Base-by-base conservation (phyloP, 495 filamentous ascomycete genomes). In the Xylaria telfairii region DNA sequence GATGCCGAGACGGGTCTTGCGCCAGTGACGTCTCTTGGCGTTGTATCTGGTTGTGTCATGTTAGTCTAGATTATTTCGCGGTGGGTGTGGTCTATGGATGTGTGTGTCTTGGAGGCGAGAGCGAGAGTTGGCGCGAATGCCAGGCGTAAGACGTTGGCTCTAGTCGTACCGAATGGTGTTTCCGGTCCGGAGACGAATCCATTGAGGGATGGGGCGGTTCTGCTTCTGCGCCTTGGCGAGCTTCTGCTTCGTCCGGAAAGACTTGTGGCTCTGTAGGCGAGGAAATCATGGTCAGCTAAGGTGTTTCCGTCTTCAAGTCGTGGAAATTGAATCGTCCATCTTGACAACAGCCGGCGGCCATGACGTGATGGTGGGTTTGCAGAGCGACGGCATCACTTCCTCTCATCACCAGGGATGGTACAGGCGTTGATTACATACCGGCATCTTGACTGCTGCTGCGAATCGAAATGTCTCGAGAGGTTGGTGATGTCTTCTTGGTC, bases 221-320 rank as follows among this genome's bases (percentile, higher is more conserved):
- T 97, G 94, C 88, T 96, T 97, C 89, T 97, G 94, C 81, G 96
- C 96, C 89, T 94, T 97, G 81, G 96, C 96, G 88, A 99, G 96
- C 96, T 99, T 99, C 85, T 96, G 92, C 95, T 99, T 99, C 85
- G 93, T 96, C 83, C 93, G 92, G 93, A 98, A 98, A 81, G 94
- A 93, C 90, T 98, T 98, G 88, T 99, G 93, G 90, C 91, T 93
- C 94, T 97, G 83, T 83, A 72, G 71, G 62, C 70, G 66, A 30
- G 24, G 46, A 62, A 44, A 63, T 9, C 13, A 72, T 51, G 19
- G 69, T 77, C 72, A 77, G 74, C 49, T 65, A 3, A 47, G 17
- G 30, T 57, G 68, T 70, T 51, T 46, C 60, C 5, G 34, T 13
- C 21, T 30, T 21, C 42, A 32, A 32, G 9, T 61, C 41, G n/a